Evolutionary conservation across 495 filamentous ascomycete genomes (phyloP).

Genomic region (Talaromyces wortmannii): DNA sequence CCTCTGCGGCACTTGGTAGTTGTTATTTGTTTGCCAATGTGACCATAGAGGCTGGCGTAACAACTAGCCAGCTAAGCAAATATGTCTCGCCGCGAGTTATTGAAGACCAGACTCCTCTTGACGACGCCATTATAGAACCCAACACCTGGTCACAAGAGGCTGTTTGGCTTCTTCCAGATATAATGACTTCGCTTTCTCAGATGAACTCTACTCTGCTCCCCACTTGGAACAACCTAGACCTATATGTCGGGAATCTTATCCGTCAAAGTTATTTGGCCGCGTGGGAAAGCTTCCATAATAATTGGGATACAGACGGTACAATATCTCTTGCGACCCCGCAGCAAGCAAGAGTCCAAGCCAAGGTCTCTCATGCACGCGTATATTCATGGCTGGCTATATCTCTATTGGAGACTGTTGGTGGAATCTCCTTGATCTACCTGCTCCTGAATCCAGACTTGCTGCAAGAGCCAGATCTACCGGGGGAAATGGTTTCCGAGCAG

Average conservation of each 20-base stretch:
- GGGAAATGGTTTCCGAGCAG: not conserved
- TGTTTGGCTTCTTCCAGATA: slow-evolving; percentile 7
- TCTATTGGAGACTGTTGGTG: slow-evolving; percentile 2
- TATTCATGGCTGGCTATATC: slow-evolving; percentile 4
- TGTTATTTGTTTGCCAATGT: slow-evolving; percentile 5
- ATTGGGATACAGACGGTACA: slow-evolving; percentile 1
- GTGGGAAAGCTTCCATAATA: slow-evolving; percentile 9
- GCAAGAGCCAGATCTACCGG: slow-evolving; percentile 1
- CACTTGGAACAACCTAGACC: slow-evolving; percentile 7
- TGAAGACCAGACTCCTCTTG: slow-evolving; percentile 3
- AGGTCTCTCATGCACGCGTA: slow-evolving; percentile 1
- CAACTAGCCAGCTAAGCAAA: slow-evolving; percentile 4
- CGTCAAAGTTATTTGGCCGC: slow-evolving; percentile 8
- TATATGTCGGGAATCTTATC: slow-evolving; percentile 7
- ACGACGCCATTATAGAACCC: not conserved
- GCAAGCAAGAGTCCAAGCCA: not conserved
- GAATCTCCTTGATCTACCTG: not conserved
- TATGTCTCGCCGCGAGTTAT: slow-evolving; percentile 9
- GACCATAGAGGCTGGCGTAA: slow-evolving; percentile 9
- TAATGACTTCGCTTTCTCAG: slow-evolving; percentile 6
- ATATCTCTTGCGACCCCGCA: slow-evolving; percentile 1
- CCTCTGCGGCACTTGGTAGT: not conserved
- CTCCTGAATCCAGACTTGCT: slow-evolving; percentile 1
- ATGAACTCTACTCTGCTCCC: slow-evolving; percentile 8
- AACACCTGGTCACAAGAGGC: slow-evolving; percentile 3